phyloP scores from a whole-genome alignment of 139 green algal genomes.

The Closterium sp. region DNA sequence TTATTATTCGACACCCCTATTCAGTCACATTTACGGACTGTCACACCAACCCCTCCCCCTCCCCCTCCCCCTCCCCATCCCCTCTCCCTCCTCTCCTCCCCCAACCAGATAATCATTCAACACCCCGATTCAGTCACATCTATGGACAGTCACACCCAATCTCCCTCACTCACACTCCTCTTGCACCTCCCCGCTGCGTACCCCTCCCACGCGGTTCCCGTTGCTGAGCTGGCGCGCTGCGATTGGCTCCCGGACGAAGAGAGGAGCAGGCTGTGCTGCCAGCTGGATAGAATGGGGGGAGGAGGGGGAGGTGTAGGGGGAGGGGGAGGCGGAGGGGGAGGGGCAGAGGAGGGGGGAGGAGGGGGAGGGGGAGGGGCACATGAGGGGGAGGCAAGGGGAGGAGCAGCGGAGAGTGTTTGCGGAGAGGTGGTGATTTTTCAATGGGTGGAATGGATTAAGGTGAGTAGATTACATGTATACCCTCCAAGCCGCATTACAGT shows the following conservation, averaged over 20 bases:
- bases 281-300: background rate
- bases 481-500: too few species aligned
- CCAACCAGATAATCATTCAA: background rate
- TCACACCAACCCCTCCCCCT: background rate
- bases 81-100: background rate
- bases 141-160: background rate
- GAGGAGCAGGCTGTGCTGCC: conserved; percentile 12
- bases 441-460: conserved; percentile 24
- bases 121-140: background rate
- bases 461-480: too few species aligned
- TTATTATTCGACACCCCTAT: background rate
- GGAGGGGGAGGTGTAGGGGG: too few species aligned
- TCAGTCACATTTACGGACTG: background rate
- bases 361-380: background rate
- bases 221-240: conserved; percentile 27
- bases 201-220: background rate
- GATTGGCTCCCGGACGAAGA: conserved; percentile 4
- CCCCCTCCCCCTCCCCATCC: background rate
- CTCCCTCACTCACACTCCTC: background rate
- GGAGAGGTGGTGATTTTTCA: conserved; percentile 26
- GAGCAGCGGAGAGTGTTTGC: too few species aligned
- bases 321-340: too few species aligned
- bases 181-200: conserved; percentile 17
- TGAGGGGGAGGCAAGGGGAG: too few species aligned
- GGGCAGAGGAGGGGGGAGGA: background rate